Conservation (phyloP, 2,329 filamentous ascomycete genomes). For the Trichoderma semiorbis region DNA sequence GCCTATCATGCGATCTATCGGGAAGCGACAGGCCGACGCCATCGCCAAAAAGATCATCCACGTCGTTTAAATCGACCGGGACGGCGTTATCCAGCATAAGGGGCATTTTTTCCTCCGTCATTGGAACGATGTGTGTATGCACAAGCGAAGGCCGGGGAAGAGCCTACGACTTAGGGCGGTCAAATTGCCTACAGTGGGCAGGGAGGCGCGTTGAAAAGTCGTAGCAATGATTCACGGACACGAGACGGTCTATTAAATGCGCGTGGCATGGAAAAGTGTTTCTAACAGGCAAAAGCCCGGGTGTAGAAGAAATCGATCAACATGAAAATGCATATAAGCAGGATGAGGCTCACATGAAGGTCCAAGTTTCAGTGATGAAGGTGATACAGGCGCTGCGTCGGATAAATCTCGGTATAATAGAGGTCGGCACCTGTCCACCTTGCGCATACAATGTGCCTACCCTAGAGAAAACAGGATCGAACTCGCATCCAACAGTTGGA, state of each 20-base stretch:
- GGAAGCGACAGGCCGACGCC: constrained; percentile 57
- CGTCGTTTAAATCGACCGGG: constrained; percentile 54
- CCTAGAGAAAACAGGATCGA: not conserved
- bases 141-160: not conserved
- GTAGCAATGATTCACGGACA: not conserved
- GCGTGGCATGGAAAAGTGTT: not conserved
- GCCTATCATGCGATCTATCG: constrained; percentile 48
- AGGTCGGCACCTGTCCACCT: no score
- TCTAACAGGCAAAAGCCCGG: not conserved
- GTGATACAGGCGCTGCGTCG: not conserved
- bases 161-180: not conserved
- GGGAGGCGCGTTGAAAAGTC: not conserved
- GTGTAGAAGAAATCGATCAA: not conserved
- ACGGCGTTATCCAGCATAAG: constrained; percentile 43
- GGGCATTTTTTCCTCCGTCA: constrained; percentile 42
- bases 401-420: not conserved
- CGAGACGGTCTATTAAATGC: not conserved
- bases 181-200: not conserved
- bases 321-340: not conserved
- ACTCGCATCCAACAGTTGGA: not conserved
- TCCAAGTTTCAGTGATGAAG: not conserved
- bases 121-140: constrained; percentile 20
- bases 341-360: not conserved
- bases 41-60: constrained; percentile 75
- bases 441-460: not conserved